Evolutionary conservation across 2,329 filamentous ascomycete genomes (phyloP).

Genomic region (Paecilomyces sp.): DNA sequence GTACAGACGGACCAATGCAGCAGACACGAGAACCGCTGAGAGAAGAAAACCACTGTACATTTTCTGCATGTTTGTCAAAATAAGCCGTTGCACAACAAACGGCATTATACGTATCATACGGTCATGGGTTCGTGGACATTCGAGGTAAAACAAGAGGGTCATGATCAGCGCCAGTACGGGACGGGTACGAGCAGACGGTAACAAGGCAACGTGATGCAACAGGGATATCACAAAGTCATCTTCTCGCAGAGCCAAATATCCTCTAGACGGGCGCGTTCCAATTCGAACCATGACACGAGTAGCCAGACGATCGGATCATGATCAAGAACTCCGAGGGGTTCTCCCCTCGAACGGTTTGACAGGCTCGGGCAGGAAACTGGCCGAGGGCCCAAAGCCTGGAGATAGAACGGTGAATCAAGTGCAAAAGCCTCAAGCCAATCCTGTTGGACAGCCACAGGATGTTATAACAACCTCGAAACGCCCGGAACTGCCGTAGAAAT

Average conservation of each 20-base stretch:
- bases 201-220: background rate
- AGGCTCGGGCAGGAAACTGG: background rate
- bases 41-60: constrained; percentile 13
- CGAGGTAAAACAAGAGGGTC: constrained; percentile 7
- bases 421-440: constrained; percentile 21
- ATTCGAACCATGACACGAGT: background rate
- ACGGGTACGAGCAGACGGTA: constrained; percentile 1
- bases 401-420: background rate
- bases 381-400: background rate
- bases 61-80: constrained; percentile 7
- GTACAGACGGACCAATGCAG: background rate
- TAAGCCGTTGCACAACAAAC: constrained; percentile 3
- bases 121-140: constrained; percentile 24
- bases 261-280: background rate
- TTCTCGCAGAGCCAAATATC: constrained; percentile 1
- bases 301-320: constrained; percentile 2
- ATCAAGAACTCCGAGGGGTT: constrained; percentile 6
- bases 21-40: background rate
- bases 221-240: background rate
- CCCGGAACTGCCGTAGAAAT: constrained; percentile 18
- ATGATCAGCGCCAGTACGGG: constrained; percentile 1
- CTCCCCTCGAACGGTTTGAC: background rate
- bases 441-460: constrained; percentile 15
- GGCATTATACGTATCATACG: constrained; percentile 30
- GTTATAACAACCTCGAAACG: constrained; percentile 8